phyloP scores from a whole-genome alignment of 2,329 filamentous ascomycete genomes.

The Fonsecaea erecta region DNA sequence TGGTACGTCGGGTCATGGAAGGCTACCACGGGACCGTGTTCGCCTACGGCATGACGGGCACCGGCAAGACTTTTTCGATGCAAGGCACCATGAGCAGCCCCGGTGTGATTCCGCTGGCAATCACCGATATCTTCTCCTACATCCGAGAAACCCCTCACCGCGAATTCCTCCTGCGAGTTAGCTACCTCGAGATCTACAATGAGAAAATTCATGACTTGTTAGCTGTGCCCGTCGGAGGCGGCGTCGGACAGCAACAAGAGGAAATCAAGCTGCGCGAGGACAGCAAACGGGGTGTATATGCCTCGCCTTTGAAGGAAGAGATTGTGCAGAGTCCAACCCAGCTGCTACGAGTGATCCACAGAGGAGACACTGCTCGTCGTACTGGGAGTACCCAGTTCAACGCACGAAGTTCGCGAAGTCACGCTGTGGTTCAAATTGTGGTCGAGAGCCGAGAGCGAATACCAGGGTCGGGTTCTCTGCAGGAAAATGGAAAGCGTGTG shows the following conservation, averaged over 20 bases:
- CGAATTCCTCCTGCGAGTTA: constrained; percentile 92
- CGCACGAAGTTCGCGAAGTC: constrained; percentile 91
- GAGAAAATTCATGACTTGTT: constrained; percentile 95
- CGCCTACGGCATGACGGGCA: constrained; percentile 94
- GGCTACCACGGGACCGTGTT: constrained; percentile 98
- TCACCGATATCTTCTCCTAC: constrained; percentile 98
- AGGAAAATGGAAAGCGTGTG: constrained; percentile 67
- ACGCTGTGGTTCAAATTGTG: constrained; percentile 97
- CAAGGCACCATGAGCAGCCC: constrained; percentile 95
- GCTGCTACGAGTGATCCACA: constrained; percentile 88
- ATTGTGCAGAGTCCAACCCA: constrained; percentile 98
- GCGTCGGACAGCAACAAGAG: constrained; percentile 64
- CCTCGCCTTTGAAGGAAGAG: constrained; percentile 93
- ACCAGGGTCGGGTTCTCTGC: constrained; percentile 56
- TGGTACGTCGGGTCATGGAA: constrained; percentile 97
- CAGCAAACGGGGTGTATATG: constrained; percentile 94
- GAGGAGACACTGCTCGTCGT: constrained; percentile 86
- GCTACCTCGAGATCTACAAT: constrained; percentile 98
- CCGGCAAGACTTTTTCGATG: constrained; percentile 99
- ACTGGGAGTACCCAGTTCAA: constrained; percentile 98
- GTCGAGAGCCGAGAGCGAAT: constrained; percentile 92
- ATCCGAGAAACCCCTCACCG: constrained; percentile 94
- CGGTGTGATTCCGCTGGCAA: constrained; percentile 93
- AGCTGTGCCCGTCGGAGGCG: constrained; percentile 70
- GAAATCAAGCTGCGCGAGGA: constrained; percentile 98